A percentile compares a stretch with the other conserved stretches of the same genome.
Conservation (phyloP, 768 basidiomycete genomes). For the Lactarius tabidus region DNA sequence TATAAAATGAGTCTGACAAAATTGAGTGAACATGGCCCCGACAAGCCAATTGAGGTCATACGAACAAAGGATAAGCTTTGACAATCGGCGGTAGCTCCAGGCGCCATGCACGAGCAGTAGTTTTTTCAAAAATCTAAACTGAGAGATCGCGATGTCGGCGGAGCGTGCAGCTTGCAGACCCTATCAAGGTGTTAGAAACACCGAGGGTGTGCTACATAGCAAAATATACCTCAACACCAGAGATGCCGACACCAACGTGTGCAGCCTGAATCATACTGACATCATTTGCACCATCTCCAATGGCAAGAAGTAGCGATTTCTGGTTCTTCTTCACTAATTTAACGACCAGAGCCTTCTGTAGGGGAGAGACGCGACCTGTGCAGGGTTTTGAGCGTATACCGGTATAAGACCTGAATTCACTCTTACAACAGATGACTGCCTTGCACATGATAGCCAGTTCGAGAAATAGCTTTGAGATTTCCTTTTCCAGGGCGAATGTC, state of each 20-base stretch:
- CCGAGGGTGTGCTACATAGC: neutral
- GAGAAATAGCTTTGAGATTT: conserved; percentile 81
- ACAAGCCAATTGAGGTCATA: conserved; percentile 19
- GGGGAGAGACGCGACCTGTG: conserved; percentile 89
- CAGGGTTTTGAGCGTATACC: conserved; percentile 4
- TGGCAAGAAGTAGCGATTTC: conserved; percentile 89
- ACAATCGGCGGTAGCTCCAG: conserved; percentile 95
- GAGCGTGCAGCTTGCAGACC: conserved; percentile 98
- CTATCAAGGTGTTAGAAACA: conserved; percentile 35
- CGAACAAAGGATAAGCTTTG: conserved; percentile 93
- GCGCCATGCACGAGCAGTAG: conserved; percentile 94
- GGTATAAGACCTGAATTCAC: conserved; percentile 30
- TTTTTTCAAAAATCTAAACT: conserved; percentile 95
- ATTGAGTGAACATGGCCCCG: conserved; percentile 12
- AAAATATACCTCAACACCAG: conserved; percentile 78
- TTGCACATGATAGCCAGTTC: conserved; percentile 98
- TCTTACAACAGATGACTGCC: conserved; percentile 90
- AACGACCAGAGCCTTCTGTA: conserved; percentile 96
- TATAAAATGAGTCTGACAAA: conserved; percentile 89
- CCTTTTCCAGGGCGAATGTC: conserved; percentile 89
- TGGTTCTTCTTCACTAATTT: conserved; percentile 98
- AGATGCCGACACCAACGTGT: conserved; percentile 96
- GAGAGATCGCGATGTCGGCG: conserved; percentile 95
- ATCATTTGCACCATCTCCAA: conserved; percentile 97
- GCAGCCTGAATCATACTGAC: conserved; percentile 99